Evolutionary conservation across 2,329 filamentous ascomycete genomes (phyloP), one percentile per base, ranked within the genome.

Genomic region (Exophiala alcalophila): DNA sequence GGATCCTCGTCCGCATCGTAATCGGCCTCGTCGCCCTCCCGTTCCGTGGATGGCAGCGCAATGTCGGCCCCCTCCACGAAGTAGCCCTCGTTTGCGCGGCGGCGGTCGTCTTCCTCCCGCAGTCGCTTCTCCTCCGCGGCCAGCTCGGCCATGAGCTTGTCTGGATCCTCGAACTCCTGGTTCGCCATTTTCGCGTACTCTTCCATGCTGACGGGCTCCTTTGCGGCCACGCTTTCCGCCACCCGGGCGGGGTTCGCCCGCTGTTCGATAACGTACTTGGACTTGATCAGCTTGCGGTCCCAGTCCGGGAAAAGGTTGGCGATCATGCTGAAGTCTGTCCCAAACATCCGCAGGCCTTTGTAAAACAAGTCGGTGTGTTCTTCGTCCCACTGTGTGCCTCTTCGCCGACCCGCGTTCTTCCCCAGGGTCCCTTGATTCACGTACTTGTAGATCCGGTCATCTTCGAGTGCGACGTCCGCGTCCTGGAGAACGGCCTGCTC

Each of bases 191-290:
- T 61, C 1, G 67, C 68, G 40, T 69, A 72, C 12, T 66, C 63
- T 9, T 59, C 61, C 31, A 73, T 60, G 50, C 68, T 63, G 18
- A 73, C 65, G 3, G 57, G 46, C 44, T 73, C 65, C 11, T 63
- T 61, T 1, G 69, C 68, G 9, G 69, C 57, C 3, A 83, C 61
- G 1, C 72, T 72, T 4, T 68, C 62, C 40, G 73, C 74, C 26
- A 83, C 71, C 11, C 72, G 62, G 11, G 69, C 63, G 0, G 76
- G 72, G 53, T 81, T 68, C 4, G 71, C 62, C 16, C 73, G 70
- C 58, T 83, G 78, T 60, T 83, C 80, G 25, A 75, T 74, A 19
- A 70, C 72, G 62, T 81, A 83, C 54, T 83, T 83, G 11, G 72
- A 60, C 60, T 83, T 83, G 54, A 83, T 77, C 55, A 77, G 72